Evolutionary conservation across 75 land plant genomes (phyloP).

Genomic region (Pinus tabuliformis): DNA sequence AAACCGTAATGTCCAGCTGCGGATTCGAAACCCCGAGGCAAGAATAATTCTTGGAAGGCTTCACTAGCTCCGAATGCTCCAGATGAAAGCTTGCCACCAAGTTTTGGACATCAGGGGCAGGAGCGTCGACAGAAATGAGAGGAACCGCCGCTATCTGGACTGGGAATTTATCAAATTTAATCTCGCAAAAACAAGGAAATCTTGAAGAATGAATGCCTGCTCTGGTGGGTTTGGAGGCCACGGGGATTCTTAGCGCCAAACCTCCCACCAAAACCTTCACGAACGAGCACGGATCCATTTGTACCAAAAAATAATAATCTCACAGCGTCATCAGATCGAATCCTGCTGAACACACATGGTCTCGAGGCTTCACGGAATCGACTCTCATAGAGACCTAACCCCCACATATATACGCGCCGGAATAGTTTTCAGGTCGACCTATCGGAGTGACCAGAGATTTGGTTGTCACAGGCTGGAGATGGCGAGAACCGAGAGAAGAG

Average conservation of each 20-base stretch:
- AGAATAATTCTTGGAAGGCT: conserved; percentile 20
- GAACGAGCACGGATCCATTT: conserved; percentile 52
- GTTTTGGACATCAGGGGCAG: conserved; percentile 18
- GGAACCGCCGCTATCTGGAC: conserved; percentile 34
- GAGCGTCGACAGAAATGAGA: conserved; percentile 15
- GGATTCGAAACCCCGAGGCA: conserved; percentile 7
- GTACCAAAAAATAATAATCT: not conserved
- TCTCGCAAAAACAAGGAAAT: conserved; percentile 44
- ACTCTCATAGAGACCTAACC: not conserved
- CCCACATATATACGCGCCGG: not conserved
- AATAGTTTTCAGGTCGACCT: no score
- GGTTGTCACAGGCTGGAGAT: conserved; percentile 2
- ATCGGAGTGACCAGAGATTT: not conserved
- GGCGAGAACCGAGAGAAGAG: not conserved
- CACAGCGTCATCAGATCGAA: not conserved
- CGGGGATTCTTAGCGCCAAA: conserved; percentile 35
- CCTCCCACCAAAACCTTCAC: conserved; percentile 41
- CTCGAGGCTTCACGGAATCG: not conserved
- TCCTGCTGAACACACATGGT: not conserved
- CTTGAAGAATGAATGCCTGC: conserved; percentile 37
- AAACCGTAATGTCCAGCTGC: conserved; percentile 26
- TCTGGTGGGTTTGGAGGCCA: conserved; percentile 30
- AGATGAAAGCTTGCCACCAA: conserved; percentile 42
- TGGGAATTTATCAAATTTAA: conserved; percentile 21
- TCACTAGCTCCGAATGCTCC: conserved; percentile 29